Percentiles rank a stretch among this genome's conserved stretches.
Conservation (phyloP, 1,139 yeast species). For the Yamadazyma pseudoaaseri region DNA sequence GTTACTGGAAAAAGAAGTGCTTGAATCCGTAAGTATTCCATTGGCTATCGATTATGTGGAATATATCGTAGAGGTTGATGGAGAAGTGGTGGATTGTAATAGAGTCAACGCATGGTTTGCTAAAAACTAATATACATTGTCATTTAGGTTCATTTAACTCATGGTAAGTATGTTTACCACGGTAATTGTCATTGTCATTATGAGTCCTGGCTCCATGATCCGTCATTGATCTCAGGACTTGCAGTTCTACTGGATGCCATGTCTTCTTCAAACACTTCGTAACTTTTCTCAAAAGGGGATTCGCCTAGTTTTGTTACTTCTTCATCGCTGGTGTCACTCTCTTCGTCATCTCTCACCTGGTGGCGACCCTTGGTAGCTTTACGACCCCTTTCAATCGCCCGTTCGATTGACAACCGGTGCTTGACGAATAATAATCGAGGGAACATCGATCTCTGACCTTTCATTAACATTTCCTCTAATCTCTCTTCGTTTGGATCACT, state of each 20-base stretch:
- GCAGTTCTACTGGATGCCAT: constrained; percentile 14
- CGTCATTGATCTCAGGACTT: constrained; percentile 12
- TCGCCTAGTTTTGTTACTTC: constrained; percentile 10
- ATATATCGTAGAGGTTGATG: constrained; percentile 17
- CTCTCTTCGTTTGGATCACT: constrained; percentile 66
- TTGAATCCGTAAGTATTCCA: constrained; percentile 18
- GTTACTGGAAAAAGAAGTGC: constrained; percentile 17
- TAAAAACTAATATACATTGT: constrained; percentile 7
- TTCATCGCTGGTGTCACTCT: constrained; percentile 20
- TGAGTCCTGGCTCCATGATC: too few relatives aligned
- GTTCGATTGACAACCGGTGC: constrained; percentile 62
- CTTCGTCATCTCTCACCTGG: constrained; percentile 9
- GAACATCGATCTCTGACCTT: constrained; percentile 66
- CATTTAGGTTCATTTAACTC: too few relatives aligned
- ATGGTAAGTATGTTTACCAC: too few relatives aligned
- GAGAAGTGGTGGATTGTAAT: constrained; percentile 20
- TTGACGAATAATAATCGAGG: constrained; percentile 66
- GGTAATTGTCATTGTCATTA: too few relatives aligned
- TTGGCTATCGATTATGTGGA: constrained; percentile 19
- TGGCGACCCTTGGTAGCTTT: constrained; percentile 18
- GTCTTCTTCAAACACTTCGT: constrained; percentile 6
- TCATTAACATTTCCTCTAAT: constrained; percentile 53
- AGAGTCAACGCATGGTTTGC: constrained; percentile 19
- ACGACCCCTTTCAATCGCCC: constrained; percentile 58
- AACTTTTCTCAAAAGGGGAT: constrained; percentile 13